A percentile compares a stretch with the other conserved stretches of the same genome.
These are phyloP conservation scores for Euclidium syriacum DNA, from an alignment of 345 rosid species.

Conservation along the genomic window DNA sequence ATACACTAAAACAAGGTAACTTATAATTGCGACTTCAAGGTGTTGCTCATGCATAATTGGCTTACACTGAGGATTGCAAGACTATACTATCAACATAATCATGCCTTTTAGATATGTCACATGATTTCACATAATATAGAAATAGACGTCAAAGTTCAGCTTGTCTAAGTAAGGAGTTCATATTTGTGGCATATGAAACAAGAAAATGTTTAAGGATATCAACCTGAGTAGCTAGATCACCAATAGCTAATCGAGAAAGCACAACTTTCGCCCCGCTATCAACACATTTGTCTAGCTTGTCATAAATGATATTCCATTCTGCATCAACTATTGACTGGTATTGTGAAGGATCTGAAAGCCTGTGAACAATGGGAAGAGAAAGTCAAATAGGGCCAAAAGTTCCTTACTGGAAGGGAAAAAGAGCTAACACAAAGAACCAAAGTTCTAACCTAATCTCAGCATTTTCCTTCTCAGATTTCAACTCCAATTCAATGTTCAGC, in stretches of 20 bases:
- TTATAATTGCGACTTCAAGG: background rate
- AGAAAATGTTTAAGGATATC: background rate
- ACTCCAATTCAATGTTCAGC: conserved; percentile 85
- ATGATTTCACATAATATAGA: background rate
- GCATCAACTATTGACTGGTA: conserved; percentile 99
- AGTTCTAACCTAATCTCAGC: conserved; percentile 82
- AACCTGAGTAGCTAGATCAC: conserved; percentile 98
- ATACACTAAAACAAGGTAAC: background rate
- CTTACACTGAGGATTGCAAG: background rate
- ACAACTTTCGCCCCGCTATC: conserved; percentile 94
- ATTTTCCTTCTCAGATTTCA: conserved; percentile 99
- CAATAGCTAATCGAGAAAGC: conserved; percentile 96
- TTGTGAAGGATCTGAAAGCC: conserved; percentile 92
- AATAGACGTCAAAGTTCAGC: background rate
- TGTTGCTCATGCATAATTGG: background rate
- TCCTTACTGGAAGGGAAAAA: background rate
- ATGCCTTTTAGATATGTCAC: conserved; percentile 1
- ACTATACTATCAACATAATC: conserved; percentile 6
- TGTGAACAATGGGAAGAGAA: conserved; percentile 29
- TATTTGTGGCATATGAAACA: background rate
- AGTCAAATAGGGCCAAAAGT: conserved; percentile 11
- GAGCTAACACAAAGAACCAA: background rate
- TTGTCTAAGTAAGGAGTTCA: background rate
- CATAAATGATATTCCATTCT: conserved; percentile 99
- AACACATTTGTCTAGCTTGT: conserved; percentile 93